Evolutionary conservation across 2,329 filamentous ascomycete species (phyloP).

Genomic region (Rutstroemia sp.): DNA sequence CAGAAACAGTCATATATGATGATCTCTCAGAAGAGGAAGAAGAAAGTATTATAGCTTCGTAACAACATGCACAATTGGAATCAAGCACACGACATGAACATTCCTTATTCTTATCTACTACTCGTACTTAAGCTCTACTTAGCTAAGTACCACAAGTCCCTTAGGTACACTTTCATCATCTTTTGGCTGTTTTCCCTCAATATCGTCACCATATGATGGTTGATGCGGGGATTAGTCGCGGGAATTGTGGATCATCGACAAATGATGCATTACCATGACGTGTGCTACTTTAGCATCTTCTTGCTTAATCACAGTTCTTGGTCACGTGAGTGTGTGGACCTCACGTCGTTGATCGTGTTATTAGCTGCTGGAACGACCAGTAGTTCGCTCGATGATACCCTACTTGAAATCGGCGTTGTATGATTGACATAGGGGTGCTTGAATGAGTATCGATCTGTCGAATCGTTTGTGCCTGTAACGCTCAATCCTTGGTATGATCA

Average conservation of each 20-base stretch:
- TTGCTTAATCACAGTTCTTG: neutral
- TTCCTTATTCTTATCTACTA: too few species aligned
- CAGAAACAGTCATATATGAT: neutral
- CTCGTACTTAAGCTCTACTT: too few species aligned
- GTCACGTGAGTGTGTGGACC: neutral
- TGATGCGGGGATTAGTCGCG: neutral
- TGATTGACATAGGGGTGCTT: neutral
- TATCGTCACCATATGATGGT: neutral
- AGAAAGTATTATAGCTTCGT: neutral
- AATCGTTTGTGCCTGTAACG: neutral
- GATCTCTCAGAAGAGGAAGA: neutral
- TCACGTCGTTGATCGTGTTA: neutral
- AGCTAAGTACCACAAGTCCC: neutral
- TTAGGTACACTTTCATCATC: neutral
- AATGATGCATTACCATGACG: neutral
- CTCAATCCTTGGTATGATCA: conserved; percentile 7
- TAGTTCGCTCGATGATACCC: neutral
- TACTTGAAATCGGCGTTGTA: neutral
- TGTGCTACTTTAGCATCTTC: neutral
- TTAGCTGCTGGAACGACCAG: neutral
- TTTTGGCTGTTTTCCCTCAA: neutral
- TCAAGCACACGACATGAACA: too few species aligned
- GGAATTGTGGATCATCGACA: neutral
- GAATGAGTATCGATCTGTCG: neutral
- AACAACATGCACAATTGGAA: neutral